Evolutionary conservation across 2,329 filamentous ascomycete species (phyloP).

Genomic region (Colletotrichum coccodes): DNA sequence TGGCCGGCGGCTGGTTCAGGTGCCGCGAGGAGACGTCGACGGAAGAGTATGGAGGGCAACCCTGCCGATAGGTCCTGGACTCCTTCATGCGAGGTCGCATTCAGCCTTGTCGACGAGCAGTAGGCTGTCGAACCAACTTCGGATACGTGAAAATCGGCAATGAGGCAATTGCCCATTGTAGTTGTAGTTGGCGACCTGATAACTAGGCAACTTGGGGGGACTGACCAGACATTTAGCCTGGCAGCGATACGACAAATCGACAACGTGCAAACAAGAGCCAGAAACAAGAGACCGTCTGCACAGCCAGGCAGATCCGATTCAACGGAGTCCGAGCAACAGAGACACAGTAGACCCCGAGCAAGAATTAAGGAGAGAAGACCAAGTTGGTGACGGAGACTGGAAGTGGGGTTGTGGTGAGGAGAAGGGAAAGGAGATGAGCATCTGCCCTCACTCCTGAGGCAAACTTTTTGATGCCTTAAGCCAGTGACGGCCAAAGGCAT

Average conservation of each 20-base stretch:
- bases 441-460: conserved; percentile 20
- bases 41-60: neutral
- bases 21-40: neutral
- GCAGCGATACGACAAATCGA: neutral
- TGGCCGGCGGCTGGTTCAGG: conserved; percentile 18
- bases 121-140: neutral
- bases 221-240: neutral
- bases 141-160: neutral
- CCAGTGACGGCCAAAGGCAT: neutral
- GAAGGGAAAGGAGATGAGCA: conserved; percentile 4
- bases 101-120: neutral
- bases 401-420: conserved; percentile 5
- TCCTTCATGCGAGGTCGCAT: neutral
- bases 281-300: neutral
- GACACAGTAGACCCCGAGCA: neutral
- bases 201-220: neutral
- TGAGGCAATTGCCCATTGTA: neutral
- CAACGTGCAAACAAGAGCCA: neutral
- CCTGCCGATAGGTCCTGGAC: conserved; percentile 1
- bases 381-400: neutral
- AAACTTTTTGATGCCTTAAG: conserved; percentile 25
- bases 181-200: neutral
- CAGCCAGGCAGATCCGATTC: neutral
- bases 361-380: neutral
- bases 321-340: too few relatives aligned